Percentiles rank a stretch among this genome's conserved stretches.
Evolutionary conservation across 1,284 basidiomycete species (phyloP).

Genomic region (Tetrapyrgos nigripes): DNA sequence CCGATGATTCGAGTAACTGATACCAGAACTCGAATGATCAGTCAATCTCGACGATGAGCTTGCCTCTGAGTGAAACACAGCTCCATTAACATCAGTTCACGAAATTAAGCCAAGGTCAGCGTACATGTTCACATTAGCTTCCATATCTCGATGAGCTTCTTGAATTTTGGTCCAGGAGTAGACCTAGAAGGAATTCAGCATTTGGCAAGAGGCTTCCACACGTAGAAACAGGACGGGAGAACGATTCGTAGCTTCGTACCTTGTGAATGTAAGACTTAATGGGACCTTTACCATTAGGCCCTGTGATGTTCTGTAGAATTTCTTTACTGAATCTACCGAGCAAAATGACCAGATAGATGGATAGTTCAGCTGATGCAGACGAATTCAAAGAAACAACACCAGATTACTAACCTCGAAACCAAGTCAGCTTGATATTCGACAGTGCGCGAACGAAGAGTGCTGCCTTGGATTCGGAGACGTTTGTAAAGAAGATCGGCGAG

Average conservation of each 20-base stretch:
- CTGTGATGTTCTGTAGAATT: constrained; percentile 67
- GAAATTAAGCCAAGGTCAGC: background rate
- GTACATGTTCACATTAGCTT: constrained; percentile 78
- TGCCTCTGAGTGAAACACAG: constrained; percentile 48
- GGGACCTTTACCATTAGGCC: constrained; percentile 58
- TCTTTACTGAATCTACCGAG: constrained; percentile 45
- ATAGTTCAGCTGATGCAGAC: background rate
- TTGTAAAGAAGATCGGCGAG: constrained; percentile 81
- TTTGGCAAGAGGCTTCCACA: constrained; percentile 14
- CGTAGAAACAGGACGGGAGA: constrained; percentile 16
- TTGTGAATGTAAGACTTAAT: constrained; percentile 83
- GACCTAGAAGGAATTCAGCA: constrained; percentile 52
- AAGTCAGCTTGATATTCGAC: constrained; percentile 83
- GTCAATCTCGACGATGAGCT: constrained; percentile 60
- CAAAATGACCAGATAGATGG: background rate
- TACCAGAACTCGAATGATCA: constrained; percentile 24
- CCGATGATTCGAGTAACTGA: background rate
- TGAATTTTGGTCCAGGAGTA: constrained; percentile 87
- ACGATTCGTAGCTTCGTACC: no score
- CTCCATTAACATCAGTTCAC: background rate
- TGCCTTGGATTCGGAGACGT: constrained; percentile 89
- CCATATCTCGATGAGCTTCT: constrained; percentile 89
- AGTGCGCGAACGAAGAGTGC: constrained; percentile 85
- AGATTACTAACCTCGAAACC: constrained; percentile 63
- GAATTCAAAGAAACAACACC: background rate